phyloP scores from a whole-genome alignment of 805 yeast genomes.

The Priceomyces fermenticarens region DNA sequence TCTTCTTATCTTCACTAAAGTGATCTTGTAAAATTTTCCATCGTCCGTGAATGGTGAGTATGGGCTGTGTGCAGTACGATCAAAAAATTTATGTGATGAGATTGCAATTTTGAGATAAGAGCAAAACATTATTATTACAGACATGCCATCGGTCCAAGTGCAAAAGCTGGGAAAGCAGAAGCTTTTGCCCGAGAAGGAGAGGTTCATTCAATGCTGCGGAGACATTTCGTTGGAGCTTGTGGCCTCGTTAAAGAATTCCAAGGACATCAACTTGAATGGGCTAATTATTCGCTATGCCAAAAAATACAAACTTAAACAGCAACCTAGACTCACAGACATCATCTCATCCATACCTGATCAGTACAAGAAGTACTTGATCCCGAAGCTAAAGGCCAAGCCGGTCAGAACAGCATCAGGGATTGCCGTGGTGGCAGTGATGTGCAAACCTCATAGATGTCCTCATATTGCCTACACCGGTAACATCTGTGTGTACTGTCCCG shows the following conservation, averaged over 20 bases:
- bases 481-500: constrained; percentile 98
- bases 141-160: constrained; percentile 31
- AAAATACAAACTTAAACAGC: constrained; percentile 85
- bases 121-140: neutral
- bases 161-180: constrained; percentile 48
- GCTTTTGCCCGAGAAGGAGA: constrained; percentile 85
- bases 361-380: constrained; percentile 84
- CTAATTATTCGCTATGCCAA: constrained; percentile 81
- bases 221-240: constrained; percentile 87
- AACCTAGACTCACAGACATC: constrained; percentile 92
- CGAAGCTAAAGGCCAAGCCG: constrained; percentile 96
- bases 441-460: constrained; percentile 98
- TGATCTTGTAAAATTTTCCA: too few species aligned
- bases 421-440: constrained; percentile 99
- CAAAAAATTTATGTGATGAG: constrained; percentile 6
- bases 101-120: neutral
- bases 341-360: constrained; percentile 95
- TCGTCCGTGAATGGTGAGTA: too few species aligned
- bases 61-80: too few species aligned
- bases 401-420: constrained; percentile 98
- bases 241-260: constrained; percentile 66
- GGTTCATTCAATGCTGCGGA: constrained; percentile 89
- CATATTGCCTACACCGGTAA: constrained; percentile 99
- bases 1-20: too few species aligned
- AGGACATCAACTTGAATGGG: constrained; percentile 87